Base-by-base conservation (phyloP, 306 rosid genomes). In the Begonia fuchsioides region DNA sequence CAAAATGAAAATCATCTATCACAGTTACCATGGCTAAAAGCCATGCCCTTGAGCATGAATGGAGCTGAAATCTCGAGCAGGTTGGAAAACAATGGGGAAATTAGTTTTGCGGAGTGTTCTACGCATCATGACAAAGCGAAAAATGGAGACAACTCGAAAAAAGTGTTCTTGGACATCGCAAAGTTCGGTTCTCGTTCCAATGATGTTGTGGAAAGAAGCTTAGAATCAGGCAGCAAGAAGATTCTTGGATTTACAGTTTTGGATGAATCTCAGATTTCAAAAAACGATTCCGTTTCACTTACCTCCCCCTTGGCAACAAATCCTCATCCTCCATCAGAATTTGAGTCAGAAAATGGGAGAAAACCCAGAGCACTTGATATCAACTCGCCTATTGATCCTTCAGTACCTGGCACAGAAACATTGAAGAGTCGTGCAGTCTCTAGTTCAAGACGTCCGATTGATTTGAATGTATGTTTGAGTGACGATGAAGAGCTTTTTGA, bases 371-470 rank as follows among this genome's bases (percentile, higher is more conserved):
- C 64, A 53, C 50, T 84, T 46, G 98, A 85, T 68, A 85, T 90
- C 16, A 90, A 90, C 72, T 63, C 82, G 81, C 95, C 98, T 43
- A 76, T 79, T 68, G 85, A 84, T 51, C 54, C 70, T 60, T 61
- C 55, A 47, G 70, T 44, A 64, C 53, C 78, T 43, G 93, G 81
- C 47, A 66, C 61, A 59, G 75, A 67, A 13, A 41, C 45, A 41
- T 2, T 10, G 18, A 41, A 58, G 26, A 54, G n/a, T 52, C 0
- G 35, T 5, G 39, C 15, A 45, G 17, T 57, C 44, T 38, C 61
- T 57, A 47, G 12, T 45, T 51, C 38, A 13, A 57, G 61, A 46
- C 12, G 16, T 57, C 13, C 49, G 40, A 58, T 58, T 12, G 63
- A 58, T 58, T 40, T 58, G 63, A 58, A 58, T 49, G 39, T 51